Percentiles rank a stretch among this genome's conserved stretches.
These are phyloP conservation scores for Epichloe uncinata DNA, from an alignment of 2,329 filamentous ascomycete genomes.

Conservation along the genomic window DNA sequence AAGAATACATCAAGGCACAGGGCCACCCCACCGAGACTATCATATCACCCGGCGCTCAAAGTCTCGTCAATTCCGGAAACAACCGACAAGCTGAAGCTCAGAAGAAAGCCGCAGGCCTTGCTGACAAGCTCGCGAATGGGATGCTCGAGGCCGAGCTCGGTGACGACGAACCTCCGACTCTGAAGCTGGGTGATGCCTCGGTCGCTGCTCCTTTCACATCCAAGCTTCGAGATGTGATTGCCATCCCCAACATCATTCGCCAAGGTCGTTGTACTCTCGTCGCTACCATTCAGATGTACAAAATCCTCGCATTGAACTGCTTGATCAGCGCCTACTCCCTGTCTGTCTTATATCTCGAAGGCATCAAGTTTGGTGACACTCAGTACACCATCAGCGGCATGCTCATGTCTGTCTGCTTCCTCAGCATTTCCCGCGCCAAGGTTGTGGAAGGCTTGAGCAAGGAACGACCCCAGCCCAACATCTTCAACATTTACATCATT, in stretches of 20 bases:
- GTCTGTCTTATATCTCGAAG: slow-evolving; percentile 90
- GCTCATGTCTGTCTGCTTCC: slow-evolving; percentile 99
- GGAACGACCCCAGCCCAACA: slow-evolving; percentile 94
- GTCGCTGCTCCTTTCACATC: slow-evolving; percentile 96
- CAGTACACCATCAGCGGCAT: slow-evolving; percentile 98
- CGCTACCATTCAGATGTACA: slow-evolving; percentile 99
- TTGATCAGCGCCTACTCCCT: slow-evolving; percentile 95
- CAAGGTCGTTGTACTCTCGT: slow-evolving; percentile 96
- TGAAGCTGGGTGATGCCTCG: slow-evolving; percentile 94
- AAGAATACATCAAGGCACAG: slow-evolving; percentile 40
- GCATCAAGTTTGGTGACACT: slow-evolving; percentile 97
- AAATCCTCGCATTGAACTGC: slow-evolving; percentile 95
- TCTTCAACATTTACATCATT: slow-evolving; percentile 98
- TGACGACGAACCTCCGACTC: slow-evolving; percentile 80
- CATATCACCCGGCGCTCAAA: slow-evolving; percentile 52
- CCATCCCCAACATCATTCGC: slow-evolving; percentile 94
- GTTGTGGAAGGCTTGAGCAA: slow-evolving; percentile 92
- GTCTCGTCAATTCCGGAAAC: slow-evolving; percentile 21
- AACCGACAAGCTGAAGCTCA: slow-evolving; percentile 44
- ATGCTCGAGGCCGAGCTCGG: slow-evolving; percentile 88
- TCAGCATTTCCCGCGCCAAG: slow-evolving; percentile 95
- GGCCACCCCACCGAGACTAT: slow-evolving; percentile 48
- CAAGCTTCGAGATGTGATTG: slow-evolving; percentile 92
- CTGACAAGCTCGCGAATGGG: slow-evolving; percentile 70
- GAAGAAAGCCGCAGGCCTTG: slow-evolving; percentile 62